Conservation (phyloP, 805 yeast species). For the Dipodascus geniculatus region DNA sequence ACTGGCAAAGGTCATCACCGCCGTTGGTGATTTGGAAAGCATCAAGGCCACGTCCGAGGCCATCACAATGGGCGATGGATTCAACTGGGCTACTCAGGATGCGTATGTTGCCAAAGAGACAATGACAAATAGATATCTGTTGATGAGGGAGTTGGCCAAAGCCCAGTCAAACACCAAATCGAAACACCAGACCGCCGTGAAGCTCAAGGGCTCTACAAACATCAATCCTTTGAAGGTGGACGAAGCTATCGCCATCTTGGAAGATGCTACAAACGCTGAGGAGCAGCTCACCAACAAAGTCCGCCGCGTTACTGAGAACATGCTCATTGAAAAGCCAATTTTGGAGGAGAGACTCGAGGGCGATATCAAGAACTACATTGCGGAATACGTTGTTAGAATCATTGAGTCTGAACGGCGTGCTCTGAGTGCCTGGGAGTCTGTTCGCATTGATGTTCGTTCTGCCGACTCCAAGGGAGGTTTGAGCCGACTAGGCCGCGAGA, state of each 20-base stretch:
- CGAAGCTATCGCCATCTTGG: constrained; percentile 72
- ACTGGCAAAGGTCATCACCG: constrained; percentile 53
- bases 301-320: constrained; percentile 72
- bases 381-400: constrained; percentile 49
- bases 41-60: constrained; percentile 58
- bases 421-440: constrained; percentile 58
- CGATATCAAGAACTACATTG: constrained; percentile 42
- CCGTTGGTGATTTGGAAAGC: constrained; percentile 67
- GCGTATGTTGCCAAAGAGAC: constrained; percentile 86
- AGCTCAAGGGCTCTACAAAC: constrained; percentile 57
- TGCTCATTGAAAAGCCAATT: constrained; percentile 60
- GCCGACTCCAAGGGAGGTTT: constrained; percentile 74
- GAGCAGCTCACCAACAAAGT: constrained; percentile 67
- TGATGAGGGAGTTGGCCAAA: constrained; percentile 77
- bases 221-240: constrained; percentile 84
- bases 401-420: constrained; percentile 83
- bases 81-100: constrained; percentile 54
- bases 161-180: constrained; percentile 66
- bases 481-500: constrained; percentile 69
- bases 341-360: constrained; percentile 47
- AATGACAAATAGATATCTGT: constrained; percentile 77
- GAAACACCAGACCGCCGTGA: constrained; percentile 58
- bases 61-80: constrained; percentile 68
- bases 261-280: constrained; percentile 66
- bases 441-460: constrained; percentile 57